Conservation (phyloP, 2,329 filamentous ascomycete genomes). For the Paecilomyces variotii region DNA sequence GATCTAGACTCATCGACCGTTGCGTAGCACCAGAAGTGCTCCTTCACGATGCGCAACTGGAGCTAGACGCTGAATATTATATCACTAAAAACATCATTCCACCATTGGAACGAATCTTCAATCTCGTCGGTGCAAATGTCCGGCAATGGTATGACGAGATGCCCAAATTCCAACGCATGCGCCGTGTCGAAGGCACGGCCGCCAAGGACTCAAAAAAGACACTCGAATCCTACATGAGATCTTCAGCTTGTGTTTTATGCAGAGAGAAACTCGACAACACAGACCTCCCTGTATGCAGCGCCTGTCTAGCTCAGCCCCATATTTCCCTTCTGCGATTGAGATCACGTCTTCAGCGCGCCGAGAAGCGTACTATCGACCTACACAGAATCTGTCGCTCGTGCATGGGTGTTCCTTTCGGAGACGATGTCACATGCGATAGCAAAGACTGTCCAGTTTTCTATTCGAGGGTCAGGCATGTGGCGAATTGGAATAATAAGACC, state of each 20-base stretch:
- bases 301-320: slow-evolving; percentile 34
- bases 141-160: slow-evolving; percentile 91
- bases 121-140: slow-evolving; percentile 87
- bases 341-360: slow-evolving; percentile 52
- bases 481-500: slow-evolving; percentile 29
- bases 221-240: slow-evolving; percentile 88
- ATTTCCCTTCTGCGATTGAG: slow-evolving; percentile 58
- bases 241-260: slow-evolving; percentile 72
- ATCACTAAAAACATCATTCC: slow-evolving; percentile 94
- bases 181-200: slow-evolving; percentile 46
- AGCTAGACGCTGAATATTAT: slow-evolving; percentile 92
- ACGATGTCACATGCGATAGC: slow-evolving; percentile 80
- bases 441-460: slow-evolving; percentile 93
- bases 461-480: slow-evolving; percentile 31
- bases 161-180: slow-evolving; percentile 77
- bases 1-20: slow-evolving; percentile 76
- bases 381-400: slow-evolving; percentile 72
- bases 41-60: slow-evolving; percentile 64
- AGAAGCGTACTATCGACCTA: slow-evolving; percentile 57
- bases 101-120: slow-evolving; percentile 92
- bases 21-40: slow-evolving; percentile 83
- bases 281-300: slow-evolving; percentile 34
- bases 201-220: slow-evolving; percentile 52
- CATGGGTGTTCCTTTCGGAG: slow-evolving; percentile 61
- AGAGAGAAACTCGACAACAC: slow-evolving; percentile 46